A percentile compares a stretch with the other conserved stretches of the same genome.
Evolutionary conservation across 495 filamentous ascomycete genomes (phyloP).

Genomic region (Penicillium goetzii): DNA sequence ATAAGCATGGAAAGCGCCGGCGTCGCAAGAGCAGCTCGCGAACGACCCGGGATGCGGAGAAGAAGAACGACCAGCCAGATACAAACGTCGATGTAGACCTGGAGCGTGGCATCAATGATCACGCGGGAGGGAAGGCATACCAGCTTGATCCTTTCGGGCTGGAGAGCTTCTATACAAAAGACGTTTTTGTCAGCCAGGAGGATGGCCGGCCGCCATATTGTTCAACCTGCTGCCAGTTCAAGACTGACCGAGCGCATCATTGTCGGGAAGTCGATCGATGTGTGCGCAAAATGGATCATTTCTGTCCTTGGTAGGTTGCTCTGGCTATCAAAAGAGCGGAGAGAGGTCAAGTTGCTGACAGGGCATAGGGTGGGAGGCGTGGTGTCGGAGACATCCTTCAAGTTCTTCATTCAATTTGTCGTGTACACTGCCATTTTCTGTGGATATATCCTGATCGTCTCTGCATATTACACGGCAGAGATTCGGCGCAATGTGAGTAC

Average conservation of each 20-base stretch:
- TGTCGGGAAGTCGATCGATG: conserved; percentile 80
- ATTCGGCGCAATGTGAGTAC: conserved; percentile 39
- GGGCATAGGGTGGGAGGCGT: conserved; percentile 75
- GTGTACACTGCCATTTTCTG: conserved; percentile 72
- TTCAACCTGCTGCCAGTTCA: conserved; percentile 76
- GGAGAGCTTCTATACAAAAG: conserved; percentile 71
- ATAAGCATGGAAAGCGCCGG: conserved; percentile 24
- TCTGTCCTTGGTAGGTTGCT: conserved; percentile 76
- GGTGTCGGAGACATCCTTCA: conserved; percentile 81
- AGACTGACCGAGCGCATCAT: conserved; percentile 83
- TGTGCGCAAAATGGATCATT: conserved; percentile 89
- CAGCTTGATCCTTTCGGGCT: conserved; percentile 39
- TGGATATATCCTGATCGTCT: conserved; percentile 60
- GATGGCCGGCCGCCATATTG: conserved; percentile 85
- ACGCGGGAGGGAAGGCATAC: conserved; percentile 29
- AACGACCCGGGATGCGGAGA: conserved; percentile 28
- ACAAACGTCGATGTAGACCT: conserved; percentile 23
- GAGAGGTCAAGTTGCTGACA: conserved; percentile 18
- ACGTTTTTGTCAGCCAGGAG: conserved; percentile 78
- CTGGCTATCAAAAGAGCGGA: not conserved
- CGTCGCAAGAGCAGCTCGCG: conserved; percentile 23
- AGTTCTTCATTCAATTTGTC: conserved; percentile 88
- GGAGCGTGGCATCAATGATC: conserved; percentile 29
- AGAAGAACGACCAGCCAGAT: conserved; percentile 25
- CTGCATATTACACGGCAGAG: conserved; percentile 60